Evolutionary conservation across 495 filamentous ascomycete species (phyloP), one percentile per base, ranked within the genome.

Genomic region (Choiromyces venosus): DNA sequence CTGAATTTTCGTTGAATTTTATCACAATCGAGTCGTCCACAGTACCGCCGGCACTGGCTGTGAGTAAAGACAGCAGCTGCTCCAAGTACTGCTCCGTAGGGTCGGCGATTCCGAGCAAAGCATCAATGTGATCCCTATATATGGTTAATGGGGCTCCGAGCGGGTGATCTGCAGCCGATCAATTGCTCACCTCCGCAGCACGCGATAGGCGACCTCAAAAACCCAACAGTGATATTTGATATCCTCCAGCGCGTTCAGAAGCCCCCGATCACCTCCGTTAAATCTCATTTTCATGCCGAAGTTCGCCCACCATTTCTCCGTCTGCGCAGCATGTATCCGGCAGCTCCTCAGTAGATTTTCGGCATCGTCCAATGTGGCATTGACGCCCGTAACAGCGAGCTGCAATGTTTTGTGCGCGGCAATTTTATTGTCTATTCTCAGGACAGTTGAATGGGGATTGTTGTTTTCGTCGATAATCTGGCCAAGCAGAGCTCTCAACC

Each of bases 381-480:
- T 16, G 36, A 77, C 46, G 21, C 75, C 75, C 10, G 37, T 38
- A 37, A 71, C 71, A 25, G 66, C 73, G 16, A 77, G 68, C 7
- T 72, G 74, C 4, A 76, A 29, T 36, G 35, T 69, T 56, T 68
- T 65, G 37, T 77, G 73, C n/a, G 75, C 73, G 52, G 68, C 65
- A 35, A 72, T 52, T 68, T 77, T 76, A 36, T 77, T 77, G 65
- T 77, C 73, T 33, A 37, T 72, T 10, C 75, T 73, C 37, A 77
- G 74, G 35, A 77, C 68, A 52, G 56, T 33, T 4, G 75, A 77
- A 56, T 44, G 56, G 56, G 33, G 64, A 56, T 37, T 33, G 37
- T 39, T 18, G 35, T 35, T 76, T 21, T 77, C 70, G 29, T 68
- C 66, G 29, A 76, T 67, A n/a, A 77, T 33, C 35, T 56, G 68